Evolutionary conservation across 2,329 filamentous ascomycete species (phyloP).

Genomic region (Diatrype stigma): DNA sequence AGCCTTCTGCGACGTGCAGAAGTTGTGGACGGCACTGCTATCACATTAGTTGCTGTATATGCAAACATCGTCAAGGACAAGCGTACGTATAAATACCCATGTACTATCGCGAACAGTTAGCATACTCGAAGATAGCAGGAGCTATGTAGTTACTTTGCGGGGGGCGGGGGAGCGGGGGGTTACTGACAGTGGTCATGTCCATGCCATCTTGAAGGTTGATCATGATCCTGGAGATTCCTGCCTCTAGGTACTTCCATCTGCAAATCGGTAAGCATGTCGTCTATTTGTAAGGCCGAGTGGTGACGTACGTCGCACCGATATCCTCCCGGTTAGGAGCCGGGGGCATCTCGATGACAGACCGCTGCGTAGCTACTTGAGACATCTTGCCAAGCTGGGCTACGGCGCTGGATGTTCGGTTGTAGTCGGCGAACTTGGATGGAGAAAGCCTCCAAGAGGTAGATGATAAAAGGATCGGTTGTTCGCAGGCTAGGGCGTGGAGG

Average conservation of each 20-base stretch:
- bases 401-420: background rate
- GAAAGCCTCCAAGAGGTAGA: background rate
- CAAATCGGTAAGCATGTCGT: constrained; percentile 13
- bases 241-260: constrained; percentile 87
- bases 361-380: constrained; percentile 30
- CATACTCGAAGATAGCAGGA: constrained; percentile 1
- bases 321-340: constrained; percentile 59
- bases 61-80: background rate
- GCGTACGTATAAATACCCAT: constrained; percentile 92
- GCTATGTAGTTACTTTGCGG: too few species aligned
- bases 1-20: constrained; percentile 96
- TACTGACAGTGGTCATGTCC: constrained; percentile 77
- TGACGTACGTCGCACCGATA: constrained; percentile 45
- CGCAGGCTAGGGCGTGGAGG: background rate
- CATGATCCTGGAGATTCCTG: constrained; percentile 91
- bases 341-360: constrained; percentile 44
- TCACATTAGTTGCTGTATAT: constrained; percentile 30
- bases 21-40: constrained; percentile 85
- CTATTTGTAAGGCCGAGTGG: constrained; percentile 2
- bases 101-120: constrained; percentile 50
- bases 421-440: background rate
- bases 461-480: background rate
- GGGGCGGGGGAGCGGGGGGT: background rate
- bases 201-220: constrained; percentile 84
- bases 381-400: constrained; percentile 15